A percentile compares a stretch with the other conserved stretches of the same genome.
Conservation (phyloP, 208 protist genomes). For the Borovskyia barvae region DNA sequence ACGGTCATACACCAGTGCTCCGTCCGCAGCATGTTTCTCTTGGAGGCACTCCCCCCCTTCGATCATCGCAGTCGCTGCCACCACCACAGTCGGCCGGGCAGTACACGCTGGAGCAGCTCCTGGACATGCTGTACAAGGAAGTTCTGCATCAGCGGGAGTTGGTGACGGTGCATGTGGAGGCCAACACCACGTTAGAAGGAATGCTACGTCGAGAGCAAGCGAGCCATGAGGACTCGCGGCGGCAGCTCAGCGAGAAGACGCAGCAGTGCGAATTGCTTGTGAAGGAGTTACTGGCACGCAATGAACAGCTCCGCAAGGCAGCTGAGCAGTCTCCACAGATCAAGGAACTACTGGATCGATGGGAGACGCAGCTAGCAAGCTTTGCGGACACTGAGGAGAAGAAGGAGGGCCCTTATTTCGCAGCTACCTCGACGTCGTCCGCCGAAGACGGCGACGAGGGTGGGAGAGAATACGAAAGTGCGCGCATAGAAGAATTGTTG, state of each 20-base stretch:
- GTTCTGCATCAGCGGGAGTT: slow-evolving; percentile 56
- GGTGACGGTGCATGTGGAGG: slow-evolving; percentile 60
- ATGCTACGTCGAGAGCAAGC: slow-evolving; percentile 61
- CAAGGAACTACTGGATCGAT: slow-evolving; percentile 23
- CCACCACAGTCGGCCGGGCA: slow-evolving; percentile 14
- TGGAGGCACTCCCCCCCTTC: slow-evolving; percentile 35
- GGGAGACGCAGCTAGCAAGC: slow-evolving; percentile 26
- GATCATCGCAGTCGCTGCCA: slow-evolving; percentile 16
- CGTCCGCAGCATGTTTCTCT: slow-evolving; percentile 31
- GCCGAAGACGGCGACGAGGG: slow-evolving; percentile 15
- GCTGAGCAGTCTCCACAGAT: slow-evolving; percentile 16
- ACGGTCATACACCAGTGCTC: slow-evolving; percentile 36
- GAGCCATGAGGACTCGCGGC: slow-evolving; percentile 36
- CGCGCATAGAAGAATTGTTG: slow-evolving; percentile 29
- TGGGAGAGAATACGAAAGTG: slow-evolving; percentile 25
- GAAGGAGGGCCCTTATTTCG: slow-evolving; percentile 16
- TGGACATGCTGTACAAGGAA: slow-evolving; percentile 68
- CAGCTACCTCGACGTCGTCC: slow-evolving; percentile 4
- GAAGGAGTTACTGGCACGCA: slow-evolving; percentile 21
- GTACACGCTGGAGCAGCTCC: slow-evolving; percentile 55
- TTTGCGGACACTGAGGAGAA: slow-evolving; percentile 15
- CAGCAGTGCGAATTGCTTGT: slow-evolving; percentile 26
- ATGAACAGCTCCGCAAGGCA: slow-evolving; percentile 27
- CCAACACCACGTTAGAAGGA: slow-evolving; percentile 65
- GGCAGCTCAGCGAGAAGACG: slow-evolving; percentile 43